A percentile compares a stretch with the other conserved stretches of the same genome.
These are phyloP conservation scores for Didymella segeticola DNA, from an alignment of 2,329 filamentous ascomycete genomes.

Conservation along the genomic window DNA sequence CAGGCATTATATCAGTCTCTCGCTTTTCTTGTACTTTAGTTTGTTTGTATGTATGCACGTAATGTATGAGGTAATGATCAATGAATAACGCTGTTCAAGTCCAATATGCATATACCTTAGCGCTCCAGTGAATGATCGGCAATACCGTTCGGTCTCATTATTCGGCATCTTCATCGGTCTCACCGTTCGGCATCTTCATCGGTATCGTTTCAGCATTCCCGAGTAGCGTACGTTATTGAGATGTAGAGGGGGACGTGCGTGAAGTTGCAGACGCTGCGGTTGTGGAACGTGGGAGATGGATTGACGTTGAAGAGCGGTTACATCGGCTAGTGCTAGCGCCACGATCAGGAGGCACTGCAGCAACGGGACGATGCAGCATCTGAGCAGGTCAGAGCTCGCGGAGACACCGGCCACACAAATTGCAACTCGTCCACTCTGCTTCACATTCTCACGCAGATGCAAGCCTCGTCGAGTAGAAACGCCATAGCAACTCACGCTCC, in stretches of 20 bases:
- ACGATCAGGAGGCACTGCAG: conserved; percentile 7
- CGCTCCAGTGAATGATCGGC: background rate
- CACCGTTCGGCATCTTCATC: conserved; percentile 9
- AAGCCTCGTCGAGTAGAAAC: background rate
- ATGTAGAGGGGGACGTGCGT: conserved; percentile 15
- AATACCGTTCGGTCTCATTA: background rate
- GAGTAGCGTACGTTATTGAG: conserved; percentile 7
- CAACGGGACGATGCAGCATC: conserved; percentile 15
- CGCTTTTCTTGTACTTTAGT: conserved; percentile 35
- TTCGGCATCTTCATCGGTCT: conserved; percentile 6
- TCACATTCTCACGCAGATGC: conserved; percentile 7
- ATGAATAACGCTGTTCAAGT: conserved; percentile 3
- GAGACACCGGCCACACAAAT: conserved; percentile 3
- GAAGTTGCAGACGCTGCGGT: conserved; percentile 14
- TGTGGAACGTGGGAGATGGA: conserved; percentile 15
- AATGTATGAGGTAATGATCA: conserved; percentile 36
- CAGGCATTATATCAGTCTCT: conserved; percentile 26
- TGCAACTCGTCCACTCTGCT: background rate
- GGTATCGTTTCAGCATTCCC: conserved; percentile 15
- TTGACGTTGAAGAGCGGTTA: conserved; percentile 17
- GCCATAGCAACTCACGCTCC: background rate
- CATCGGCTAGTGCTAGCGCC: conserved; percentile 14
- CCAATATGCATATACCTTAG: background rate
- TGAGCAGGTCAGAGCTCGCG: conserved; percentile 9
- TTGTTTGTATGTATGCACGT: conserved; percentile 23